Evolutionary conservation across 2,329 filamentous ascomycete species (phyloP).

Genomic region (Fusarium napiforme): DNA sequence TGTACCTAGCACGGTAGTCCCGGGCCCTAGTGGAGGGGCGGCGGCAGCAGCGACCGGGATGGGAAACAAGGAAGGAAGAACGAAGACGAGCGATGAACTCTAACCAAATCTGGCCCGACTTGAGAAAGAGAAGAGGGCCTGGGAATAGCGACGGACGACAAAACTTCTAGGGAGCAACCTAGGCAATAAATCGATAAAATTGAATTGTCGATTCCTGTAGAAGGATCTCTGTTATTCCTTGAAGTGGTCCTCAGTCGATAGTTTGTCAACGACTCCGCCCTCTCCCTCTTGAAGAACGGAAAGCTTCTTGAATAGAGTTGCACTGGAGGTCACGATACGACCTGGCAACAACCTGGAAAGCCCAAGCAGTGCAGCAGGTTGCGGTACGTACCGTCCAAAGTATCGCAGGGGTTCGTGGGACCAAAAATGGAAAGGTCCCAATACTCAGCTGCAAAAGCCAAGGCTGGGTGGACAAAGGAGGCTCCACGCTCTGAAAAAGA

Average conservation of each 20-base stretch:
- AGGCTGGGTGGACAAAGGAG: constrained; percentile 33
- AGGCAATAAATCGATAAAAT: constrained; percentile 1
- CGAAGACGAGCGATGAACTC: constrained; percentile 30
- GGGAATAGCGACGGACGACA: constrained; percentile 29
- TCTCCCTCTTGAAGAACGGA: constrained; percentile 6
- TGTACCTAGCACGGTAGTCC: constrained; percentile 41
- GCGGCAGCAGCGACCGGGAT: constrained; percentile 40
- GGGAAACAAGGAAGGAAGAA: constrained; percentile 36
- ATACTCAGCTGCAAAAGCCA: constrained; percentile 32
- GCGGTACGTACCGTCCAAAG: constrained; percentile 28
- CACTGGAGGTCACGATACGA: constrained; percentile 22
- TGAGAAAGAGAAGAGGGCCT: constrained; percentile 6
- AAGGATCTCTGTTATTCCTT: background rate
- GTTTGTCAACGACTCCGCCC: constrained; percentile 3
- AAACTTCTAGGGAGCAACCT: background rate
- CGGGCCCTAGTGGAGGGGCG: constrained; percentile 35
- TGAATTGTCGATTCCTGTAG: constrained; percentile 2
- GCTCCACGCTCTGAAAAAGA: constrained; percentile 26
- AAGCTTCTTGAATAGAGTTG: constrained; percentile 16
- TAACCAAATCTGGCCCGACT: constrained; percentile 21
- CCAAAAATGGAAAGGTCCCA: constrained; percentile 17
- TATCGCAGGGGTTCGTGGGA: constrained; percentile 25
- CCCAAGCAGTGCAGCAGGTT: background rate
- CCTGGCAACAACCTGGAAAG: constrained; percentile 1
- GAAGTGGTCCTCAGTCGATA: background rate